Conservation (phyloP, 805 yeast species). For the Spathaspora passalidarum region DNA sequence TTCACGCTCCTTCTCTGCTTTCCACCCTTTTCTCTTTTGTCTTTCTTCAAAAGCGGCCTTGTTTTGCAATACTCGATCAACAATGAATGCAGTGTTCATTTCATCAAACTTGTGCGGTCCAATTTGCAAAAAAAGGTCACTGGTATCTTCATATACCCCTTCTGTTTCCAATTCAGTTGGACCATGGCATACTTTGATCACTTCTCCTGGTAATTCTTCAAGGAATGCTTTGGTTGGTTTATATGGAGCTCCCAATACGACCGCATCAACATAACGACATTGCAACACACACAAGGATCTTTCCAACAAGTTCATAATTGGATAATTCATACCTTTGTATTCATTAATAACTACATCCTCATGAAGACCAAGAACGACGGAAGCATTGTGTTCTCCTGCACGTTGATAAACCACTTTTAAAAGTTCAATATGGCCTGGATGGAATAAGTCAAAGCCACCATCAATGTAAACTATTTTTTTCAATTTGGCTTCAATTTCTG, state of each 20-base stretch:
- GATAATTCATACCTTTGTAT: conserved; percentile 62
- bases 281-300: conserved; percentile 85
- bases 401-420: conserved; percentile 49
- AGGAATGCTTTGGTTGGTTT: conserved; percentile 42
- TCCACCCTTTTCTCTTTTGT: conserved; percentile 84
- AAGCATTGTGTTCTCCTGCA: conserved; percentile 24
- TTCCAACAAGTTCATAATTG: conserved; percentile 86
- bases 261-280: conserved; percentile 78
- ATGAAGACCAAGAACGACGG: conserved; percentile 66
- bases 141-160: conserved; percentile 28
- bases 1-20: conserved; percentile 45
- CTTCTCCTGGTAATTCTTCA: conserved; percentile 33
- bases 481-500: conserved; percentile 11
- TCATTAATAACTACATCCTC: conserved; percentile 55
- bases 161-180: conserved; percentile 40
- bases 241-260: conserved; percentile 69
- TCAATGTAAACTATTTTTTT: conserved; percentile 51
- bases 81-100: conserved; percentile 69
- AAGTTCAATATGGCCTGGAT: conserved; percentile 87
- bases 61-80: conserved; percentile 67
- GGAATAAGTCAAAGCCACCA: conserved; percentile 90
- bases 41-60: conserved; percentile 77
- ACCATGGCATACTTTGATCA: conserved; percentile 52
- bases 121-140: conserved; percentile 37
- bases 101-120: conserved; percentile 59